These are phyloP conservation scores for Ophiobolus disseminans DNA, from an alignment of 2,329 filamentous ascomycete species.

Conservation along the genomic window DNA sequence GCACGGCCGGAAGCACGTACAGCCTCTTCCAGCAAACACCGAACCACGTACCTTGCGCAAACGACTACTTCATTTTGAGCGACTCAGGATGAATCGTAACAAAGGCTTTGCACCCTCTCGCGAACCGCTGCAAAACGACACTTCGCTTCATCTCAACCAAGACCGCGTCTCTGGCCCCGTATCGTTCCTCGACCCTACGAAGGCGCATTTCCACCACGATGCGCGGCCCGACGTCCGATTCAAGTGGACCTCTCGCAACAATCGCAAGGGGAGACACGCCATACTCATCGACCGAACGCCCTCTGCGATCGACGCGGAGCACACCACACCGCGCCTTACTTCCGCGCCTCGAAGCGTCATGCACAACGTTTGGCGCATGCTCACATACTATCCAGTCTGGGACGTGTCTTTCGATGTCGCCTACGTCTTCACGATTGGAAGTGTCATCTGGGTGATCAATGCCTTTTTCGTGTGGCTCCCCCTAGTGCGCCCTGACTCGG, in stretches of 20 bases:
- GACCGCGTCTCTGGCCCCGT: conserved; percentile 51
- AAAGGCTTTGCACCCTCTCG: conserved; percentile 33
- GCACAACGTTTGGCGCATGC: conserved; percentile 56
- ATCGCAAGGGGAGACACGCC: conserved; percentile 53
- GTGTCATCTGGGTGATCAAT: conserved; percentile 58
- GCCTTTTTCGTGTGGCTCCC: conserved; percentile 71
- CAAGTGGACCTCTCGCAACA: conserved; percentile 54
- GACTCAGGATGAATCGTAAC: conserved; percentile 30
- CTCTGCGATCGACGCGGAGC: conserved; percentile 18
- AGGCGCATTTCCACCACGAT: conserved; percentile 16
- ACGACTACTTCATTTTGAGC: no score
- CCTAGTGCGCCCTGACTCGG: conserved; percentile 58
- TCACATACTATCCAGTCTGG: conserved; percentile 61
- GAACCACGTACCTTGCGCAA: no score
- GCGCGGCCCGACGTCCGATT: conserved; percentile 43
- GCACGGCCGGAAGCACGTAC: no score
- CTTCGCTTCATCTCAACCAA: conserved; percentile 28
- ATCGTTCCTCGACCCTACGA: conserved; percentile 59
- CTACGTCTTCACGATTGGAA: conserved; percentile 60
- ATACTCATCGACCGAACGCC: conserved; percentile 36
- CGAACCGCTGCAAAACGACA: conserved; percentile 32
- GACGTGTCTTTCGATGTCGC: conserved; percentile 65
- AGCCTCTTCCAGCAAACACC: no score
- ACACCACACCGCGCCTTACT: conserved; percentile 44
- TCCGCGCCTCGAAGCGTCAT: conserved; percentile 39